Base-by-base conservation (phyloP, 1,284 basidiomycete species). In the Apiotrichum porosum region DNA sequence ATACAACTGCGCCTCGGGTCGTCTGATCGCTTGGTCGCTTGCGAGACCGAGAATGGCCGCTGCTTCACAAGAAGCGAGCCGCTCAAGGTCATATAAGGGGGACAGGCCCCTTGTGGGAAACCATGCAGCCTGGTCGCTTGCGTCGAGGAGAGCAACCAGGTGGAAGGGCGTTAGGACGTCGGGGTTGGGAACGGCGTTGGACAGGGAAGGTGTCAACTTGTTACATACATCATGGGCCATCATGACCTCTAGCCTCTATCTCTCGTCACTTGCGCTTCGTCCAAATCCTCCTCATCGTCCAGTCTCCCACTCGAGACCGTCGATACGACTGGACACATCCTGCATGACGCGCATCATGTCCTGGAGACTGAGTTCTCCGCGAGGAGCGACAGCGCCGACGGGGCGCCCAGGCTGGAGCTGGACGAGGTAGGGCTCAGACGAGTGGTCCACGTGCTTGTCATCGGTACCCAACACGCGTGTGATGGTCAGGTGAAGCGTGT, bases 301-400 rank as follows among this genome's bases (percentile, higher is more conserved):
- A 1, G 62, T 60, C 23, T 56, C 52, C 68, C 68, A 71, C 19
- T 65, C 58, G 17, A 71, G 43, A 2, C 65, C 63, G 33, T 68
- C 65, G 14, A 69, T 49, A 18, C 57, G 32, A 12, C 46, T 53
- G 8, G 64, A 53, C 24, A 62, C 42, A 10, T 58, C 54, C 40
- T 54, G 54, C 62, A 71, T 66, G 2, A 62, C 39, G 8, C 54
- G 50, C 46, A 71, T 61, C 38, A 64, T 47, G 39, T 67, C 62
- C 34, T 49, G 42, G 34, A 67, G 44, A 28, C 48, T 51, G 30
- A 61, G 32, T 28, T 66, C 66, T 0, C 65, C 60, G 6, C 42
- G 37, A 10, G 21, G 32, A 3, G 64, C 44, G 6, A 66, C 60
- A 4, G 61, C 49, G 37, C 51, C 48, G 21, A 71, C 56, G 0